Base-by-base conservation (phyloP, 345 rosid species). In the Gossypium longicalyx region DNA sequence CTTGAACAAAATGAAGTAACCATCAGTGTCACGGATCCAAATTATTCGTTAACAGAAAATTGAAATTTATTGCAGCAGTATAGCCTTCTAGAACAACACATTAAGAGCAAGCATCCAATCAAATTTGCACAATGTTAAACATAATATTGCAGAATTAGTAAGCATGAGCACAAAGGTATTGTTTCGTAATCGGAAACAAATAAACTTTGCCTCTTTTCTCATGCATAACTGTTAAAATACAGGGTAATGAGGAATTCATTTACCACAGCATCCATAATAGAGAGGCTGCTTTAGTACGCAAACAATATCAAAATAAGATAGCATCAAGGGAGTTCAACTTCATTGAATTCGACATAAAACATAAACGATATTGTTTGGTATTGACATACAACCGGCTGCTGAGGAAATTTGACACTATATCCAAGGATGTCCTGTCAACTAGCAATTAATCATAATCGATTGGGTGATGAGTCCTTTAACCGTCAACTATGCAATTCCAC, bases 1-100 rank as follows among this genome's bases (percentile, higher is more conserved):
- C 89, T 86, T 67, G 53, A 72, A 71, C 20, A 58, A 78, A 12
- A 16, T 22, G 20, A 47, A 47, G 7, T 29, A 52, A 34, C 29
- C 10, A 75, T 78, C 66, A 74, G 72, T 56, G 9, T 7, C 27
- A 20, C 19, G 7, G 22, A 67, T 47, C 6, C 13, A 47, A 47
- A 69, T 25, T 38, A 48, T 48, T 48, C 17, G 7, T 11, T 51
- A 12, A 15, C 12, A 51, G 47, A 29, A 27, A 9, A 51, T 9
- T 41, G 13, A 69, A 69, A 16, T 16, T 17, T 27, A 27, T 17
- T 16, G 45, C 47, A 69, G 27, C 41, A 3, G 43, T 49, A 48
- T 48, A 68, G 72, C 72, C 20, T 48, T 68, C 19, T 47, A 23
- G 2, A 66, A 43, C 70, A 19, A n/a, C 10, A 44, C 2, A 11